A percentile compares a stretch with the other conserved stretches of the same genome.
Evolutionary conservation across 768 basidiomycete genomes (phyloP).

Genomic region (Chalciporus sphaerocephalus): DNA sequence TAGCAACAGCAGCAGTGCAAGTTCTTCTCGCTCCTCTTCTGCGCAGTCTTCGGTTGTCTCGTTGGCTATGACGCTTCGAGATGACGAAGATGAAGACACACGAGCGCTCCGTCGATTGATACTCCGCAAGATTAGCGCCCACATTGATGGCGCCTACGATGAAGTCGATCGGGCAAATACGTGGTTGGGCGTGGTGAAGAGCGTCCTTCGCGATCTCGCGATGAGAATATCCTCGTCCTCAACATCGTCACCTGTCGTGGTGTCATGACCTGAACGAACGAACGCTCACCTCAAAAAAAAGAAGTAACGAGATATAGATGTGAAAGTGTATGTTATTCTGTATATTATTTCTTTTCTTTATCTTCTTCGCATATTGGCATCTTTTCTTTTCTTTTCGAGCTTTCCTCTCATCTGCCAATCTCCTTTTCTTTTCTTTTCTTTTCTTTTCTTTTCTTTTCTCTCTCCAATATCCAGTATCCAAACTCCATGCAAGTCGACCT

Average conservation of each 20-base stretch:
- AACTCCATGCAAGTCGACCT: neutral
- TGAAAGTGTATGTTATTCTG: constrained; percentile 30
- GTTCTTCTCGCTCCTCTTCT: constrained; percentile 23
- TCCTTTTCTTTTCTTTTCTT: neutral
- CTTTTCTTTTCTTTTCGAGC: neutral
- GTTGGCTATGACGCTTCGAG: constrained; percentile 45
- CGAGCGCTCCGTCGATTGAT: constrained; percentile 59
- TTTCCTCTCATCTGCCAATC: too few species aligned
- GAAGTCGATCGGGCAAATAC: constrained; percentile 56
- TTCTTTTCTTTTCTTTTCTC: constrained; percentile 9
- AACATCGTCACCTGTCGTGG: neutral
- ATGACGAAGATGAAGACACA: constrained; percentile 61
- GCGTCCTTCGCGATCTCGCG: constrained; percentile 55
- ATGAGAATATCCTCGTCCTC: constrained; percentile 8
- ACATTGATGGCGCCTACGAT: constrained; percentile 51
- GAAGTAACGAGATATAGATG: neutral
- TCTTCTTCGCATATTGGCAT: neutral
- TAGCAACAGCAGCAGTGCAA: constrained; percentile 6
- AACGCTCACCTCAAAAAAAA: neutral
- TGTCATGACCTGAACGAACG: constrained; percentile 12
- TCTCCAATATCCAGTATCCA: neutral
- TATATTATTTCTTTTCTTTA: constrained; percentile 21
- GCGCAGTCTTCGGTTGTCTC: constrained; percentile 41
- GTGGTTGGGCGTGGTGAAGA: constrained; percentile 65
- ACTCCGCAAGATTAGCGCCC: constrained; percentile 59